Percentiles rank a stretch among this genome's conserved stretches.
These are phyloP conservation scores for Elaeis oleifera DNA, from an alignment of 202 grass and related monocot genomes.

Conservation along the genomic window DNA sequence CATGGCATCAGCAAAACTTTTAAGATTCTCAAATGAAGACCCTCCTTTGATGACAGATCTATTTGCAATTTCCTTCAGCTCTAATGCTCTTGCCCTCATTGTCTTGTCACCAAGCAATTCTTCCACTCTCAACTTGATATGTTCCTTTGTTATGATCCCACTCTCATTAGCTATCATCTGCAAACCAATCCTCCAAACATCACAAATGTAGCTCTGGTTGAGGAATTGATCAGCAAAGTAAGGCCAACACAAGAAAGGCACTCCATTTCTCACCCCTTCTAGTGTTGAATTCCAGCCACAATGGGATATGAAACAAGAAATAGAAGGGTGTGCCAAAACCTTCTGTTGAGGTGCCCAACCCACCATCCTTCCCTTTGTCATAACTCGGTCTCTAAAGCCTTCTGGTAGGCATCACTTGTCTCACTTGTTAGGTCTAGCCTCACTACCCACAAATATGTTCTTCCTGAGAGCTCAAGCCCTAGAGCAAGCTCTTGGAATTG, in stretches of 20 bases:
- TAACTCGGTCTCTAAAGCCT: conserved; percentile 10
- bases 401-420: conserved; percentile 28
- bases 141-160: background rate
- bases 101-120: background rate
- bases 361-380: no score
- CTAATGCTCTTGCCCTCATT: conserved; percentile 4
- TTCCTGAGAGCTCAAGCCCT: conserved; percentile 25
- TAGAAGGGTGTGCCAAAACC: no score
- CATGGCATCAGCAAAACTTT: background rate
- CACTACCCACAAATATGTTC: conserved; percentile 46
- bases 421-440: conserved; percentile 22
- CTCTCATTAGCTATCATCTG: background rate
- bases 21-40: background rate
- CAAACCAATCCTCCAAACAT: no score
- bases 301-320: no score
- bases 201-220: no score
- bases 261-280: no score
- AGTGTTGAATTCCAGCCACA: no score
- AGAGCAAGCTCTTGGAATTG: conserved; percentile 38
- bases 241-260: no score
- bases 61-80: conserved; percentile 1
- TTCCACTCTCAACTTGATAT: background rate
- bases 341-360: no score
- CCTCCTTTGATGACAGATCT: background rate
- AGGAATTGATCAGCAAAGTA: no score